A percentile compares a stretch with the other conserved stretches of the same genome.
phyloP scores from a whole-genome alignment of 2,329 filamentous ascomycete genomes.

The Biscogniauxia mediterranea region DNA sequence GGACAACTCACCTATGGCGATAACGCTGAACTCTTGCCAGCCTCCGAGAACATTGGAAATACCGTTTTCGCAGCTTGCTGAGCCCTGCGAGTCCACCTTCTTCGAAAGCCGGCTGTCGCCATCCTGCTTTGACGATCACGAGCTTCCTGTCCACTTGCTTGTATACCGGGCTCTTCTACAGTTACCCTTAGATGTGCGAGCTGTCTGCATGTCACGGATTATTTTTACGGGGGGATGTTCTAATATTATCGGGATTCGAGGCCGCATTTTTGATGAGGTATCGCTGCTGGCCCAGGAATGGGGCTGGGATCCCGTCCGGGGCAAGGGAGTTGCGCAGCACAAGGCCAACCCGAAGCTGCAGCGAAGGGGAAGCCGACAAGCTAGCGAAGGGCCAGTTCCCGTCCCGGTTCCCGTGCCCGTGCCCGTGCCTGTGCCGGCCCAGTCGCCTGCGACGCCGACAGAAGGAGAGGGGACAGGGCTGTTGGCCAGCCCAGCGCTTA shows the following conservation, averaged over 20 bases:
- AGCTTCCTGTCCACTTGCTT: conserved; percentile 73
- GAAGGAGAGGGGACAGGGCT: conserved; percentile 33
- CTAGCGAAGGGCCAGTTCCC: conserved; percentile 20
- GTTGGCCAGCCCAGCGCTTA: conserved; percentile 41
- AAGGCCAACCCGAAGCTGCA: conserved; percentile 45
- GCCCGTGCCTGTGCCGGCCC: conserved; percentile 19
- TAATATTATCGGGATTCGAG: conserved; percentile 74
- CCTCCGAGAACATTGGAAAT: conserved; percentile 59
- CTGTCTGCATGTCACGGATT: conserved; percentile 84
- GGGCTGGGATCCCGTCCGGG: conserved; percentile 77
- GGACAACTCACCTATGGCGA: conserved; percentile 39
- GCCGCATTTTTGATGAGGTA: conserved; percentile 74
- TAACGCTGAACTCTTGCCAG: conserved; percentile 46
- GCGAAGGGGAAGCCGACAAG: conserved; percentile 29
- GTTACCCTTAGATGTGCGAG: conserved; percentile 78
- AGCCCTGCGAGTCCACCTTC: conserved; percentile 73
- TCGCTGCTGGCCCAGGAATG: conserved; percentile 61
- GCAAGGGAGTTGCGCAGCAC: conserved; percentile 61
- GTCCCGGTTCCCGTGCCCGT: neutral
- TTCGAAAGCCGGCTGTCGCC: conserved; percentile 57
- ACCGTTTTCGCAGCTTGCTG: conserved; percentile 67
- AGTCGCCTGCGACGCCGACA: conserved; percentile 15
- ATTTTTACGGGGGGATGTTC: conserved; percentile 82
- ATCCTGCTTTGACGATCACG: conserved; percentile 77
- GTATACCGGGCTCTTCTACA: conserved; percentile 73